These are phyloP conservation scores for Helotiales sp. DNA, from an alignment of 2,329 filamentous ascomycete species.

Conservation along the genomic window DNA sequence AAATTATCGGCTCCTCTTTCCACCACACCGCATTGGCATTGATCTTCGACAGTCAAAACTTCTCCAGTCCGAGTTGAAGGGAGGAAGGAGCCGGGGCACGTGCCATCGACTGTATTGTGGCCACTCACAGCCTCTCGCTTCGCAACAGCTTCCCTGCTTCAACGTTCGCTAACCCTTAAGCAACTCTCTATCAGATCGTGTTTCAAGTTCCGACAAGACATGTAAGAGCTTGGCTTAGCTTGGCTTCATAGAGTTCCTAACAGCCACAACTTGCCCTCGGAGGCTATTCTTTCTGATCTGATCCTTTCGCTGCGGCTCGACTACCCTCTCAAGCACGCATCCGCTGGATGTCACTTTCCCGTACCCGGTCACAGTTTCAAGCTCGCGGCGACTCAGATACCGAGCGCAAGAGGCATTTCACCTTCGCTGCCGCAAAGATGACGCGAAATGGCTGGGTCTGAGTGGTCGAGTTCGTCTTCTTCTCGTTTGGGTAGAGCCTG, in stretches of 20 bases:
- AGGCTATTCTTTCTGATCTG: constrained; percentile 7
- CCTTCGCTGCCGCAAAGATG: not conserved
- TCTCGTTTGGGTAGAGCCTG: not conserved
- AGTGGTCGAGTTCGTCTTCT: not conserved
- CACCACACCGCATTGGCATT: constrained; percentile 8
- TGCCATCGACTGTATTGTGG: not conserved
- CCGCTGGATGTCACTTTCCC: constrained; percentile 3
- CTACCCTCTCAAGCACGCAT: not conserved
- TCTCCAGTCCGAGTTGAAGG: not conserved
- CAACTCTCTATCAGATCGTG: constrained; percentile 13
- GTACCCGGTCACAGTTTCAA: constrained; percentile 11
- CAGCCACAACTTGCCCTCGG: not conserved
- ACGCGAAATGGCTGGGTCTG: not conserved
- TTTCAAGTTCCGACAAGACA: constrained; percentile 14
- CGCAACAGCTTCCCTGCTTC: not conserved
- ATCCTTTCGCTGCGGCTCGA: constrained; percentile 1
- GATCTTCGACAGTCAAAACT: constrained; percentile 10
- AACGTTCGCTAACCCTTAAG: not conserved
- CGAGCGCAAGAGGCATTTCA: not conserved
- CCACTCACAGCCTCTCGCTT: not conserved
- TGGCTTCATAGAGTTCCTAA: not conserved
- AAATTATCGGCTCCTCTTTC: constrained; percentile 11
- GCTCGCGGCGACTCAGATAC: not conserved
- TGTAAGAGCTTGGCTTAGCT: constrained; percentile 14
- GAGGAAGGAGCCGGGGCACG: not conserved